Evolutionary conservation across 352 stramenopile genomes (phyloP).

Genomic region (Globisporangium carolinianum): DNA sequence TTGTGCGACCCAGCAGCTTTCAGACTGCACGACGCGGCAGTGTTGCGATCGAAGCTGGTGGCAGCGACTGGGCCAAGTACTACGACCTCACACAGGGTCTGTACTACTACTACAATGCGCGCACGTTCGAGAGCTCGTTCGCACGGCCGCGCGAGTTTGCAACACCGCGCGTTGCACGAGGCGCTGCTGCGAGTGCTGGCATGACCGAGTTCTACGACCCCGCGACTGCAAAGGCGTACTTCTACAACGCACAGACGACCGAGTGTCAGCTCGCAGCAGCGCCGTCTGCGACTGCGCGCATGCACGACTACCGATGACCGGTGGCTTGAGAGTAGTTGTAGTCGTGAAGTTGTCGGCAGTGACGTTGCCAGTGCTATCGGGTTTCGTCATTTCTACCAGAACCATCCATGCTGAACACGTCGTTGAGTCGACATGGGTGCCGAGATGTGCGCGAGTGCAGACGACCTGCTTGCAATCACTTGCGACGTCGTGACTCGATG

Average conservation of each 20-base stretch:
- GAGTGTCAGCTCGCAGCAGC: constrained; percentile 30
- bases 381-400: too few species aligned
- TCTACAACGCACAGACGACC: constrained; percentile 39
- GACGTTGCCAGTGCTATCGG: too few species aligned
- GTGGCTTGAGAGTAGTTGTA: not conserved
- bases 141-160: constrained; percentile 32
- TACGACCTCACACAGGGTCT: constrained; percentile 38
- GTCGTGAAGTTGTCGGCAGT: too few species aligned
- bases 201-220: constrained; percentile 33
- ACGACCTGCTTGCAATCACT: too few species aligned
- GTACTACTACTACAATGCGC: constrained; percentile 69
- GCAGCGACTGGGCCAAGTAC: constrained; percentile 40
- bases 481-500: too few species aligned
- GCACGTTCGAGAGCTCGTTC: constrained; percentile 34
- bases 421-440: too few species aligned
- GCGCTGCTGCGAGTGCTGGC: constrained; percentile 5
- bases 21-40: constrained; percentile 13
- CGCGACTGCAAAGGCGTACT: constrained; percentile 31
- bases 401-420: too few species aligned
- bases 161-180: constrained; percentile 28
- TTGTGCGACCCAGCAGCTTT: constrained; percentile 16
- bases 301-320: constrained; percentile 9
- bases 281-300: not conserved
- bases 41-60: constrained; percentile 4
- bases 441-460: too few species aligned